These are phyloP conservation scores for Tricholoma matsutake DNA, from an alignment of 768 basidiomycete genomes.

Conservation along the genomic window DNA sequence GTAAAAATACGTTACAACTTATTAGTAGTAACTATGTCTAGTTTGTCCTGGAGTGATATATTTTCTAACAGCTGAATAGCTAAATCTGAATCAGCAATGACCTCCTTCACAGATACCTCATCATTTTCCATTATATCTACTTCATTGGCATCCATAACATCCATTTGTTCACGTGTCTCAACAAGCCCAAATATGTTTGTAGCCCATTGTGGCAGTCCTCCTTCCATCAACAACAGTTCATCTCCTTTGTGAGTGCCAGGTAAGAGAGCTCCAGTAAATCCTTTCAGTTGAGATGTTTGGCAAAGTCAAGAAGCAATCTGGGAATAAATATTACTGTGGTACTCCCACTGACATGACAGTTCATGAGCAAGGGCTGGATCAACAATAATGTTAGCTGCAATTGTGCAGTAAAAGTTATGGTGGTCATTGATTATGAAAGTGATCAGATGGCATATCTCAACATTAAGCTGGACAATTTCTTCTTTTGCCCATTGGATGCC, in stretches of 20 bases:
- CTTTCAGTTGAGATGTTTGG: background rate
- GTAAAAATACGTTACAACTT: background rate
- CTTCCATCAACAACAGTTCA: background rate
- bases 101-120: background rate
- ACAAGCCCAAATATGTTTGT: background rate
- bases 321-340: background rate
- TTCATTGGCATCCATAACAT: background rate
- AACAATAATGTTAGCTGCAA: background rate
- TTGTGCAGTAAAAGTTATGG: background rate
- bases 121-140: background rate
- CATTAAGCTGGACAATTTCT: background rate
- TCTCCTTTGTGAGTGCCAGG: background rate
- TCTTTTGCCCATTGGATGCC: slow-evolving; percentile 3
- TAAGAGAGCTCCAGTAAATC: background rate
- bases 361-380: background rate
- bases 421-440: slow-evolving; percentile 2
- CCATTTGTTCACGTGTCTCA: background rate
- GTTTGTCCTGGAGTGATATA: background rate
- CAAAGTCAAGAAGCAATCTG: background rate
- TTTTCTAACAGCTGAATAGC: background rate
- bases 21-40: background rate
- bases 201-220: background rate
- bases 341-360: slow-evolving; percentile 1
- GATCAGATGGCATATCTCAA: background rate
- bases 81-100: background rate